Base-by-base conservation (phyloP, 352 stramenopile genomes). In the Aphanomyces invadans region DNA sequence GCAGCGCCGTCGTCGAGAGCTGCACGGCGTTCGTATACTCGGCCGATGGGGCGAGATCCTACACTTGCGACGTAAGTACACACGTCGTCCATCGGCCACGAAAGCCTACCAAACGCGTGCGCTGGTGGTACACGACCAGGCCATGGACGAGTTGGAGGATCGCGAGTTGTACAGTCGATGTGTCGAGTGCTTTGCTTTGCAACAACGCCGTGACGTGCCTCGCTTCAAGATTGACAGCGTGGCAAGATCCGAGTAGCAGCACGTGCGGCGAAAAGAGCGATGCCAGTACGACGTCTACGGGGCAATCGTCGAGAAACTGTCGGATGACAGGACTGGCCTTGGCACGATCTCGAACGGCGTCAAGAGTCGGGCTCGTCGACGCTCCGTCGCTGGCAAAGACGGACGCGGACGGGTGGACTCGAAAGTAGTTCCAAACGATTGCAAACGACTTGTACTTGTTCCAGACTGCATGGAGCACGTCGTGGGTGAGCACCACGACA, bases 191-290 rank as follows among this genome's bases (percentile, higher is more conserved):
- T 21, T n/a, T 32, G 12, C 12, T 11, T 32, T 32, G 7, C 49
- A 57, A 57, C 7, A 38, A 57, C 25, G 49, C 9, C 5, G 36
- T 0, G 19, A 57, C 9, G 12, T 57, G 49, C 25, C 36, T 57
- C 11, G 55, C 12, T 56, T 63, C 29, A n/a, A n/a, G 36, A 53
- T 54, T 56, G 42, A 54, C 7, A 36, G 36, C 25, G 10, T 15
- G 21, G 25, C 32, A 21, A 5, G 11, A 15, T 31, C 32, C 19
- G 36, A n/a, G 21, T 2, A 49, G 53, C 53, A 44, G 33, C 33
- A 63, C 55, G 21, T 32, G 32, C 55, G 55, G 32, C 3, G n/a
- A 31, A 28, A 51, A 63, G 19, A 63, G 39, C 31, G 55, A 48
- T 3, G 32, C 7, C 9, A 63, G 39, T 21, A 63, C 55, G 0